phyloP scores from a whole-genome alignment of 345 rosid species.

The Populus alba region DNA sequence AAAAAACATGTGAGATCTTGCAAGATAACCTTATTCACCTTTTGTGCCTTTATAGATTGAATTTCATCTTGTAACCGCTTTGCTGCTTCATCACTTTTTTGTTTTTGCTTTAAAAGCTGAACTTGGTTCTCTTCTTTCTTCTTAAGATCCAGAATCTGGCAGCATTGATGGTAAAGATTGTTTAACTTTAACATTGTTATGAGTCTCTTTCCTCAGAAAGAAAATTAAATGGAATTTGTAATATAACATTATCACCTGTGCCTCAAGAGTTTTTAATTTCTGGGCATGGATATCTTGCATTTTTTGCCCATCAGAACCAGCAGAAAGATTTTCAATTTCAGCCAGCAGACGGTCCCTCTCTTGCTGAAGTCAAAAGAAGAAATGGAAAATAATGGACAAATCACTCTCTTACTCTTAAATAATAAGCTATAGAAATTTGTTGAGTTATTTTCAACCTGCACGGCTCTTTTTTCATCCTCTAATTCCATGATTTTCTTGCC shows the following conservation, averaged over 20 bases:
- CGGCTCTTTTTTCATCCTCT: constrained; percentile 84
- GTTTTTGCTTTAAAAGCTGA: constrained; percentile 91
- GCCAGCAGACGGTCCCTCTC: constrained; percentile 82
- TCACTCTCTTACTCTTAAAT: neutral
- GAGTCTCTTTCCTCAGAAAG: neutral
- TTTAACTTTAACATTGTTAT: constrained; percentile 4
- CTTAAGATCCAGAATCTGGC: constrained; percentile 86
- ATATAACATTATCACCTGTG: constrained; percentile 49
- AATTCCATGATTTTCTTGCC: constrained; percentile 89
- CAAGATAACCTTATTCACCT: constrained; percentile 49
- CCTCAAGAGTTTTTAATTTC: constrained; percentile 79
- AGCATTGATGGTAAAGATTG: constrained; percentile 8
- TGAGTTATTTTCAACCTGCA: constrained; percentile 55
- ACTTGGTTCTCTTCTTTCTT: constrained; percentile 97
- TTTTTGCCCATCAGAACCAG: constrained; percentile 80
- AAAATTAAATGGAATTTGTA: constrained; percentile 1
- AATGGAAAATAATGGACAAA: constrained; percentile 3
- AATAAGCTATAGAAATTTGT: neutral
- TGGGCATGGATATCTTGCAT: constrained; percentile 79
- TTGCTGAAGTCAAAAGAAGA: constrained; percentile 53
- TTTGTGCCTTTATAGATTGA: constrained; percentile 90
- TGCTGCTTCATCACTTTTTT: constrained; percentile 93
- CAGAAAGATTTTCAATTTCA: constrained; percentile 83
- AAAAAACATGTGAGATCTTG: neutral
- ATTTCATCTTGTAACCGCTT: constrained; percentile 91